Percentiles rank a stretch among this genome's conserved stretches.
These are phyloP conservation scores for Ilyonectria sp. DNA, from an alignment of 2,329 filamentous ascomycete genomes.

Conservation along the genomic window DNA sequence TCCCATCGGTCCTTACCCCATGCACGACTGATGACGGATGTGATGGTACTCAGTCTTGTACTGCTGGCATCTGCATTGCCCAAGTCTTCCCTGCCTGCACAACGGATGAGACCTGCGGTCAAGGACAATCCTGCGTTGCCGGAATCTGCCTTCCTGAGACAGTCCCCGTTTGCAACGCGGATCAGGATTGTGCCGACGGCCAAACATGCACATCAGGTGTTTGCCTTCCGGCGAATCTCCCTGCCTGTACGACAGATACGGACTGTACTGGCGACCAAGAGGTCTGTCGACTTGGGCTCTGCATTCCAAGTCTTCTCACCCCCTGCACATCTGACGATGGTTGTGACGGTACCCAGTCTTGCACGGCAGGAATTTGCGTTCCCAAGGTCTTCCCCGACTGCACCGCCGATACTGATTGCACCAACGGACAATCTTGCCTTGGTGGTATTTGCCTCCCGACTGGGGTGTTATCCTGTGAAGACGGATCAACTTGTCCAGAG, in stretches of 20 bases:
- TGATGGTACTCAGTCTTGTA: neutral
- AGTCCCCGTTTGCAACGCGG: neutral
- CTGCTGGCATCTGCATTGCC: constrained; percentile 6
- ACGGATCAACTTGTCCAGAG: too few relatives aligned
- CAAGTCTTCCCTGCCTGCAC: constrained; percentile 11
- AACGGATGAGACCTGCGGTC: neutral
- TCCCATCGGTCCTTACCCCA: neutral
- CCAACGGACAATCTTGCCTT: too few relatives aligned
- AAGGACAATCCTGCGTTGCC: constrained; percentile 12
- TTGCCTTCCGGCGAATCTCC: neutral
- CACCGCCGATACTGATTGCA: neutral
- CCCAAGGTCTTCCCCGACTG: neutral
- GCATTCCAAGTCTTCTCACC: neutral
- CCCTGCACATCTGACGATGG: neutral
- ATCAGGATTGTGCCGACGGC: constrained; percentile 8
- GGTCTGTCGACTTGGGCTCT: constrained; percentile 17
- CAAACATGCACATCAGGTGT: constrained; percentile 11
- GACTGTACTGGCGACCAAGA: neutral
- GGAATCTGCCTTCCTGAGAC: constrained; percentile 17
- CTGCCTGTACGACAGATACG: neutral
- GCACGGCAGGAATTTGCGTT: constrained; percentile 1
- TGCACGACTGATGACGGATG: constrained; percentile 1
- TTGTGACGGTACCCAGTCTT: neutral
- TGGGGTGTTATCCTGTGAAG: too few relatives aligned
- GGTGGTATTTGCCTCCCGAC: too few relatives aligned